Evolutionary conservation across 164 flowering plant species (phyloP).

Genomic region (Magnolia officinalis): DNA sequence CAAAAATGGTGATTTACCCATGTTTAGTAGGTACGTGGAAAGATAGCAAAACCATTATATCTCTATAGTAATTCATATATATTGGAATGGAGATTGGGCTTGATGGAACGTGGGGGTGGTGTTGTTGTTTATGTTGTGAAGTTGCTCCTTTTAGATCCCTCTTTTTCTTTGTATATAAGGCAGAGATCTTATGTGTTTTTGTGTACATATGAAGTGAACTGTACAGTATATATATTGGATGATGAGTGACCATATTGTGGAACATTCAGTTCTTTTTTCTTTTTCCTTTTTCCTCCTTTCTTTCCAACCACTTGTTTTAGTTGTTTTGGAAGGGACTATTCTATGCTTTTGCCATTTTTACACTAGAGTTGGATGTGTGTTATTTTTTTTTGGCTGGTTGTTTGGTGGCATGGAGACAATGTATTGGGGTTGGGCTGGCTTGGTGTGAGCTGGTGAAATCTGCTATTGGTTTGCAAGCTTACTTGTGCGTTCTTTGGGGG

Average conservation of each 20-base stretch:
- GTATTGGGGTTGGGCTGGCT: too few species aligned
- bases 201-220: neutral
- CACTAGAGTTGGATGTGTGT: too few species aligned
- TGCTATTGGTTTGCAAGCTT: too few species aligned
- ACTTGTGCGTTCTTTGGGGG: too few species aligned
- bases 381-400: too few species aligned
- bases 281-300: neutral
- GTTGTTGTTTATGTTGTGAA: neutral
- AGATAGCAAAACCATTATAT: neutral
- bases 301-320: neutral
- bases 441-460: too few species aligned
- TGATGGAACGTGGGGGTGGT: neutral
- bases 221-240: neutral
- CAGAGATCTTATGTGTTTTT: neutral
- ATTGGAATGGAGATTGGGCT: neutral
- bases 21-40: neutral
- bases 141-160: neutral
- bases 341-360: neutral
- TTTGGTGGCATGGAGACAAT: too few species aligned
- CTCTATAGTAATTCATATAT: neutral
- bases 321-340: neutral
- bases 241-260: conserved; percentile 1
- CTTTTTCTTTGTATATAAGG: neutral
- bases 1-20: neutral
- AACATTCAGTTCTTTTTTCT: neutral